Base-by-base conservation (phyloP, 352 stramenopile species). In the Hyaloperonospora brassicae region DNA sequence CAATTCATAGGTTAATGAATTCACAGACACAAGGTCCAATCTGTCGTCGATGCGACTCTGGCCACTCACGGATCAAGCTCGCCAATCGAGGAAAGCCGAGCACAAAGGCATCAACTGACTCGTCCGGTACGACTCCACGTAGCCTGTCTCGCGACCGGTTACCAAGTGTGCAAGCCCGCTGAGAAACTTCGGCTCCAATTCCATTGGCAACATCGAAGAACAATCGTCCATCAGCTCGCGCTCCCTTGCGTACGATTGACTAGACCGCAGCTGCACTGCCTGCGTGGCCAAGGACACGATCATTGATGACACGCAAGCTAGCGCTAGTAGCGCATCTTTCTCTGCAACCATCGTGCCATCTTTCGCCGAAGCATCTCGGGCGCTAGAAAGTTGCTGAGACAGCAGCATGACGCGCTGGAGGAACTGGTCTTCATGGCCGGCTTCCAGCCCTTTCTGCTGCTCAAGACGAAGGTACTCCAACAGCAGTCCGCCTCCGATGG, bases 391-490 rank as follows among this genome's bases (percentile, higher is more conserved):
- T 51, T 74, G 67, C 31, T 84, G 65, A 24, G 70, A 77, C 45
- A 89, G 68, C 23, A 71, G 49, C 59, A 83, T 63, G 27, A 86
- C 57, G n/a, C 79, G 79, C 56, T 78, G 64, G 30, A 87, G 55
- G 35, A 84, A 84, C 22, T 80, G 66, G 10, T 74, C 66, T 56
- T 89, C 79, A 6, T 68, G 64, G 9, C 68, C 79, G 31, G 62
- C 54, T 53, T 83, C 64, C 25, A 89, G 57, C 13, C 72, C 76
- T 14, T 84, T 70, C 56, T 84, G 72, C 22, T 68, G 59, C 44
- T 89, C 79, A 46, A 88, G 59, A 38, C 77, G 77, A 21, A 88
- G 57, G 27, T 87, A 90, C 56, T 90, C 79, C 17, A 90, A 58
- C 53, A 86, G 17, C 27, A 88, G 57, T 23, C 79, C 79, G 11